Percentiles rank a stretch among this genome's conserved stretches.
phyloP scores from a whole-genome alignment of 148 eudicot species.

The Cornus suecica region DNA sequence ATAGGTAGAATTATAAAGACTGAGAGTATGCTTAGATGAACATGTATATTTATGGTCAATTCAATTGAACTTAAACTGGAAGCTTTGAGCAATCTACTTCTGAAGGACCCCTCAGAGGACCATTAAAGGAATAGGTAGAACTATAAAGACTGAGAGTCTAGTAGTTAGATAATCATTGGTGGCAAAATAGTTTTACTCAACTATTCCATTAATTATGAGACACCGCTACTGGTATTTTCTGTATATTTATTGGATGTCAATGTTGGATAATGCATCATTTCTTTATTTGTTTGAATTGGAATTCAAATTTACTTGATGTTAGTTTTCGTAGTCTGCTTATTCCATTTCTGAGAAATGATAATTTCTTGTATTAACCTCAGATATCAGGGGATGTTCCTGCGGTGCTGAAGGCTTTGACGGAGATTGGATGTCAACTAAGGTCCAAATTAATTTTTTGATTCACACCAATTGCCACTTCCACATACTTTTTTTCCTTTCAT shows the following conservation, averaged over 20 bases:
- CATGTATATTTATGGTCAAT: no score
- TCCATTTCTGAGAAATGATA: conserved; percentile 11
- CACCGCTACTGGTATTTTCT: not conserved
- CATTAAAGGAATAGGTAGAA: no score
- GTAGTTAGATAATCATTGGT: not conserved
- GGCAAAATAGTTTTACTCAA: not conserved
- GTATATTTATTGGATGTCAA: not conserved
- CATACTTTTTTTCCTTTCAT: conserved; percentile 2
- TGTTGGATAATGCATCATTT: not conserved
- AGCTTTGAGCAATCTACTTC: no score
- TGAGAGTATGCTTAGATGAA: no score
- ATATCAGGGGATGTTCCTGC: conserved; percentile 77
- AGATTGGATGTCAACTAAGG: conserved; percentile 86
- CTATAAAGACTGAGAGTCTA: not conserved
- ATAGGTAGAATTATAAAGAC: no score
- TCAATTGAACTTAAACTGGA: no score
- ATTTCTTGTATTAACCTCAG: conserved; percentile 30
- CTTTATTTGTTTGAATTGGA: not conserved
- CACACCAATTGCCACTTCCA: not conserved
- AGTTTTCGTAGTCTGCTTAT: conserved; percentile 6
- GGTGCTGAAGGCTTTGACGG: conserved; percentile 77
- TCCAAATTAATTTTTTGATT: conserved; percentile 8
- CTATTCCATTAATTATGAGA: not conserved
- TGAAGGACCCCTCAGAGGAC: no score
- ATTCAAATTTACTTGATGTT: not conserved